Evolutionary conservation across 2,329 filamentous ascomycete genomes (phyloP), one percentile per base, ranked within the genome.

Genomic region (Talaromyces sp.): DNA sequence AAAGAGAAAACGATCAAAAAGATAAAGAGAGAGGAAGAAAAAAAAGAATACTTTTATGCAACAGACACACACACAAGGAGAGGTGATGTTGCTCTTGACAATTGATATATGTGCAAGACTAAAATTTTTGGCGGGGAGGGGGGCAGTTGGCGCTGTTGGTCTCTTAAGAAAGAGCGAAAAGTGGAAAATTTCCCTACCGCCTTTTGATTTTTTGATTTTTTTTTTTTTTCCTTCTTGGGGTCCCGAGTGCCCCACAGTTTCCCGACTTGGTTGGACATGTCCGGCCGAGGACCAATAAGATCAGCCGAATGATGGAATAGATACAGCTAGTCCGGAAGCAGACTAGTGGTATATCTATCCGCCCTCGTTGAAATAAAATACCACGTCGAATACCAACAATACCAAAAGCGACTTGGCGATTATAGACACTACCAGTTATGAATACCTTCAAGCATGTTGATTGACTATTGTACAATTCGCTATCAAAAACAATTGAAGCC

Each of bases 41-140:
- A 59, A 53, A 40, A 57, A 54, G 53, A 53, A 40, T 31, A 48
- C 45, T 56, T 56, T 50, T 56, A 56, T 17, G 22, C 22, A 50
- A 37, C 31, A 56, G 28, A 56, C 45, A 22, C 50, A 52, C 48
- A 56, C 45, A 31, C 41, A 31, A 22, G 3, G 9, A 25, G 33
- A 50, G 22, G 25, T 50, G 41, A 48, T 35, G 22, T 40, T 56
- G 54, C 53, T 36, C 46, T 25, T 48, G 57, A 60, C 31, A 37
- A 37, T 37, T 37, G n/a, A n/a, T n/a, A 17, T 61, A 61, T 57
- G 53, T 54, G 55, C 54, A 60, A 45, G 33, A 50, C 53, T 36
- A 53, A 61, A 63, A 66, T 60, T 59, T 59, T 64, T 63, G 60
- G 63, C 59, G 65, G 64, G 64, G 64, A 40, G 36, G 57, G 35